These are phyloP conservation scores for Panicum miliaceum DNA, from an alignment of 176 grass and related monocot genomes.

Conservation along the genomic window DNA sequence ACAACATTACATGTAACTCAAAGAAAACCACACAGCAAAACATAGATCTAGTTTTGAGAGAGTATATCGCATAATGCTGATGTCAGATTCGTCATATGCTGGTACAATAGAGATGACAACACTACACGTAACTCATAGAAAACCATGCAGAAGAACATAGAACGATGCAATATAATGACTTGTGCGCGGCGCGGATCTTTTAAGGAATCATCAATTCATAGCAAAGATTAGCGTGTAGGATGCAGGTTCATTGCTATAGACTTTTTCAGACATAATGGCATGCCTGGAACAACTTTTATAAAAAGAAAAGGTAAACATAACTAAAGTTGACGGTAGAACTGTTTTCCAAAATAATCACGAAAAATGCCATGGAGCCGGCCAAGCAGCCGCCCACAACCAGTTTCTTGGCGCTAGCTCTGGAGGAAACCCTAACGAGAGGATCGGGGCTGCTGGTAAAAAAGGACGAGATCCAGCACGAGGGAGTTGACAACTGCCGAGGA, in stretches of 20 bases:
- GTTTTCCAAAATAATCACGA: neutral
- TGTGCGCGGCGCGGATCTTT: too few species aligned
- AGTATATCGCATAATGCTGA: neutral
- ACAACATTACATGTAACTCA: neutral
- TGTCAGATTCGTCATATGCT: neutral
- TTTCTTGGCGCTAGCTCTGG: neutral
- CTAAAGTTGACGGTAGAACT: neutral
- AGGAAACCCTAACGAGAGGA: slow-evolving; percentile 22
- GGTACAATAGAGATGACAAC: neutral
- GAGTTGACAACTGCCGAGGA: slow-evolving; percentile 43
- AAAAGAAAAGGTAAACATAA: neutral
- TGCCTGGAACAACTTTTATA: neutral
- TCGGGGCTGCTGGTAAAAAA: neutral
- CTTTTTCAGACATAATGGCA: neutral
- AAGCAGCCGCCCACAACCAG: neutral
- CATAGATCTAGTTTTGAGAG: neutral
- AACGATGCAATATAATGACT: too few species aligned
- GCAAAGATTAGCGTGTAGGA: neutral
- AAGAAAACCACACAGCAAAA: neutral
- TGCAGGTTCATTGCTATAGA: neutral
- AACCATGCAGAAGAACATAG: neutral
- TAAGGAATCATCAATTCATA: too few species aligned
- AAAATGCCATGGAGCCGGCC: neutral
- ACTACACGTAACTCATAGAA: neutral
- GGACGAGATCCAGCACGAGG: neutral